Evolutionary conservation across 805 yeast genomes (phyloP).

Genomic region (Lipomyces sp.): DNA sequence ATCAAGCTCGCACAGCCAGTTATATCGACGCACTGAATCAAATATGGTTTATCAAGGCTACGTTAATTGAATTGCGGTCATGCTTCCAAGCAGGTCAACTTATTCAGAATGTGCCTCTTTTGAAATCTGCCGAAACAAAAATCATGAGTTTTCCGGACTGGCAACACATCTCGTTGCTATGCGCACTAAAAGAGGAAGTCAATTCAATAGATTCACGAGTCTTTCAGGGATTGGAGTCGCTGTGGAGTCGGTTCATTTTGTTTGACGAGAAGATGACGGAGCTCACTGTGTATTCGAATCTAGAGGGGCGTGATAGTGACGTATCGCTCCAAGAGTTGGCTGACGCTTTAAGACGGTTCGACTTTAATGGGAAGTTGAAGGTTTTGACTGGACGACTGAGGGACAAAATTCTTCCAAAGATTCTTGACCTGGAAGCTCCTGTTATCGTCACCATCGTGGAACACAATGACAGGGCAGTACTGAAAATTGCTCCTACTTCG

Average conservation of each 20-base stretch:
- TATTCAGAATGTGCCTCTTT: conserved; percentile 17
- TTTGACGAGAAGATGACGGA: neutral
- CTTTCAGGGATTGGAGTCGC: conserved; percentile 12
- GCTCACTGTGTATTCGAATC: neutral
- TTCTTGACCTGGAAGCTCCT: conserved; percentile 3
- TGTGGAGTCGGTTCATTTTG: conserved; percentile 14
- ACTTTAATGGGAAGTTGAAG: conserved; percentile 19
- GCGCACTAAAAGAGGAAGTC: conserved; percentile 25
- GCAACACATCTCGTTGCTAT: conserved; percentile 16
- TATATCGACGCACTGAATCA: conserved; percentile 22
- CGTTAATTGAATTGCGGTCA: conserved; percentile 22
- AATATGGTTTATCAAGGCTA: conserved; percentile 23
- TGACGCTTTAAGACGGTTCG: conserved; percentile 18
- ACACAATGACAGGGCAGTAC: neutral
- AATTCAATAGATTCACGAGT: conserved; percentile 17
- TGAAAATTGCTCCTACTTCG: neutral
- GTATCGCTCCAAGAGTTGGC: conserved; percentile 11
- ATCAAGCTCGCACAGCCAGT: conserved; percentile 1
- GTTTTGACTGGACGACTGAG: conserved; percentile 3
- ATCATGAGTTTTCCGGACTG: conserved; percentile 22
- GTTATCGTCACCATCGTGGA: neutral
- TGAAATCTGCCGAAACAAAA: conserved; percentile 21
- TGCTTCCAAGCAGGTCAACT: conserved; percentile 12
- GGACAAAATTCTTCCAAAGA: conserved; percentile 2
- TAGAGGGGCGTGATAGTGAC: conserved; percentile 2